A percentile compares a stretch with the other conserved stretches of the same genome.
These are phyloP conservation scores for Clonostachys sp. DNA, from an alignment of 2,329 filamentous ascomycete species.

Conservation along the genomic window DNA sequence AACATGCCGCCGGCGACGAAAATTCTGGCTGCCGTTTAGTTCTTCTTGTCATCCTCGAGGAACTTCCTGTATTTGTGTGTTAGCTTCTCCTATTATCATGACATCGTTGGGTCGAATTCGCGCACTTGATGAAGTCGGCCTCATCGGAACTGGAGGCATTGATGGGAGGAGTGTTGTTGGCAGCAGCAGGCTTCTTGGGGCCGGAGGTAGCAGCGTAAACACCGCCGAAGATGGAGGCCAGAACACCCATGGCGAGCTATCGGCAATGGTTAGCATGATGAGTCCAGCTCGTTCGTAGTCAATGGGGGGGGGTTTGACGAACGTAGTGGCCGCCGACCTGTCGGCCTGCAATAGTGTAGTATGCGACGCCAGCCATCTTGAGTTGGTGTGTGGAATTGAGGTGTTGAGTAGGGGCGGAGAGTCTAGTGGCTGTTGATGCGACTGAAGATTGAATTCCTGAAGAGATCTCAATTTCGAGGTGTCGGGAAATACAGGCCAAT, in stretches of 20 bases:
- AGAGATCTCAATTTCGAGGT: too few relatives aligned
- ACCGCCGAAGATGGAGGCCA: slow-evolving; percentile 45
- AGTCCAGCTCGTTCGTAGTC: slow-evolving; percentile 4
- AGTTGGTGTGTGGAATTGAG: slow-evolving; percentile 28
- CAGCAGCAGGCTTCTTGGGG: slow-evolving; percentile 34
- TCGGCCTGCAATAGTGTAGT: slow-evolving; percentile 53
- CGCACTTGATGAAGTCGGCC: slow-evolving; percentile 62
- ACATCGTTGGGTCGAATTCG: slow-evolving; percentile 13
- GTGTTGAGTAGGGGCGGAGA: slow-evolving; percentile 18
- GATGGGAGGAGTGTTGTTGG: slow-evolving; percentile 49
- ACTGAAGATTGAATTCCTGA: too few relatives aligned
- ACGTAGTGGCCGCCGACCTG: slow-evolving; percentile 60
- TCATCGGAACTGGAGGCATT: slow-evolving; percentile 59
- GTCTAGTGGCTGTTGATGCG: slow-evolving; percentile 14
- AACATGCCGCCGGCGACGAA: slow-evolving; percentile 11
- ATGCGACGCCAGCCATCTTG: slow-evolving; percentile 31
- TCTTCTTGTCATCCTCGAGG: slow-evolving; percentile 34
- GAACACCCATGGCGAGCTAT: slow-evolving; percentile 54
- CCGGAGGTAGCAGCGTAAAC: slow-evolving; percentile 37
- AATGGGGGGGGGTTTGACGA: slow-evolving; percentile 19
- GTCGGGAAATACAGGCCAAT: background rate
- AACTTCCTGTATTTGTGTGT: slow-evolving; percentile 23
- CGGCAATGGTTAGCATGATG: slow-evolving; percentile 6
- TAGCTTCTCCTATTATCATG: slow-evolving; percentile 1
- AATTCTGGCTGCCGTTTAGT: slow-evolving; percentile 17